Percentiles rank a stretch among this genome's conserved stretches.
These are phyloP conservation scores for Ascochyta viciae-villosae DNA, from an alignment of 2,329 filamentous ascomycete genomes.

Conservation along the genomic window DNA sequence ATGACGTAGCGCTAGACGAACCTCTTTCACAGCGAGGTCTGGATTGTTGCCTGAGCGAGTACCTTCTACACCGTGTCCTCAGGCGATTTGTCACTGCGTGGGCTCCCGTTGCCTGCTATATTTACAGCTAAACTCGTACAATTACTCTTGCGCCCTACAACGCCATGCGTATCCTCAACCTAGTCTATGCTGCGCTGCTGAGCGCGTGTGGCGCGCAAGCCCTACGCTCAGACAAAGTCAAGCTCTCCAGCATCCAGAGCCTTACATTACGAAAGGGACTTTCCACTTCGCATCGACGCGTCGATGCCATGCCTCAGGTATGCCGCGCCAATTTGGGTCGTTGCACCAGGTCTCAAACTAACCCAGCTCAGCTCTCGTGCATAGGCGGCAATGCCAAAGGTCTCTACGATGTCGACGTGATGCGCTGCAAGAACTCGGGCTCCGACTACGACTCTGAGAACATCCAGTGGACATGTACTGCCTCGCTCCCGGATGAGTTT, in stretches of 20 bases:
- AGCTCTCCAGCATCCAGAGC: constrained; percentile 72
- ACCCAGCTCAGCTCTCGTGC: constrained; percentile 69
- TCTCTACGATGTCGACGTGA: constrained; percentile 76
- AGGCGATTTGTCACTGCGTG: constrained; percentile 29
- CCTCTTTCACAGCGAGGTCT: constrained; percentile 19
- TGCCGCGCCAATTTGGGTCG: constrained; percentile 17
- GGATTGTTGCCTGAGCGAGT: constrained; percentile 23
- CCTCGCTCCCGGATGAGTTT: constrained; percentile 66
- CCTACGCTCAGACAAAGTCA: constrained; percentile 58
- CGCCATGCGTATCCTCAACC: constrained; percentile 40
- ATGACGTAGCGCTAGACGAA: constrained; percentile 16
- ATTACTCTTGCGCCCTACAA: not conserved
- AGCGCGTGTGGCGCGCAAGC: constrained; percentile 39
- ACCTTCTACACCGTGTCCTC: constrained; percentile 36
- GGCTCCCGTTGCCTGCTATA: constrained; percentile 1
- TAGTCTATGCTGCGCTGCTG: constrained; percentile 44
- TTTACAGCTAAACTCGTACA: not conserved
- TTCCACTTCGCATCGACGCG: constrained; percentile 77
- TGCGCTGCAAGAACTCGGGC: constrained; percentile 91
- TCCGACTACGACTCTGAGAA: constrained; percentile 81
- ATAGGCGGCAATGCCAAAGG: constrained; percentile 66
- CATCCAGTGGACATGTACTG: constrained; percentile 90
- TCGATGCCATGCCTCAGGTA: constrained; percentile 71
- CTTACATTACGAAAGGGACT: constrained; percentile 76
- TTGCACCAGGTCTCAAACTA: constrained; percentile 5